Conservation (phyloP, 495 filamentous ascomycete species). For the Hypoxylon rickii region DNA sequence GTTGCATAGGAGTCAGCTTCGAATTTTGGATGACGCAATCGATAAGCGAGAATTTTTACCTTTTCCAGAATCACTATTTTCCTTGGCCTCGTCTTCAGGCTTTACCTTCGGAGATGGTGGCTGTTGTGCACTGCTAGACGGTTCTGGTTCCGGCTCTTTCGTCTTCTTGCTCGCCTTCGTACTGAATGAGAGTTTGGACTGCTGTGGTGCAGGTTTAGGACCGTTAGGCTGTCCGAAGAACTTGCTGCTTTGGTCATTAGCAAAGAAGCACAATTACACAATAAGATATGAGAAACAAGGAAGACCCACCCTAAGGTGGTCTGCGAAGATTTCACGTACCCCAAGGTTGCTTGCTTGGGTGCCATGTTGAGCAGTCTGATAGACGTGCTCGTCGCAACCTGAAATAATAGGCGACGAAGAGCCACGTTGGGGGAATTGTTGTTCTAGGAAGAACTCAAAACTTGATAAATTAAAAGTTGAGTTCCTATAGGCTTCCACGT, state of each 20-base stretch:
- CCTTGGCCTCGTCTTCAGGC: conserved; percentile 34
- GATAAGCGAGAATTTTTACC: conserved; percentile 28
- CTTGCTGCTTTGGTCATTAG: conserved; percentile 40
- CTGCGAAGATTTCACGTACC: conserved; percentile 86
- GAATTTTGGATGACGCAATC: background rate
- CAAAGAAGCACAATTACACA: background rate
- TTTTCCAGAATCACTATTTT: conserved; percentile 38
- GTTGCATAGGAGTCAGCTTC: conserved; percentile 1
- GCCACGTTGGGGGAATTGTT: conserved; percentile 19
- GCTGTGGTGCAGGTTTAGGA: conserved; percentile 61
- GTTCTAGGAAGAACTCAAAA: conserved; percentile 1
- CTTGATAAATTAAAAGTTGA: background rate
- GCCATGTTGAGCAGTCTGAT: conserved; percentile 48
- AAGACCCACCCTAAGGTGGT: conserved; percentile 79
- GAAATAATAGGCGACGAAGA: conserved; percentile 22
- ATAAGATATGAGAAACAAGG: no score
- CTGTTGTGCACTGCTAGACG: conserved; percentile 15
- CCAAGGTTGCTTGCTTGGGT: conserved; percentile 84
- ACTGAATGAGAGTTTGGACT: conserved; percentile 74
- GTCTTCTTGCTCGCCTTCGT: conserved; percentile 50
- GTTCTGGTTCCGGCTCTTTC: conserved; percentile 38
- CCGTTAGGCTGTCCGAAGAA: conserved; percentile 69
- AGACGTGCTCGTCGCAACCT: conserved; percentile 30
- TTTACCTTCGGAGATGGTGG: conserved; percentile 27
- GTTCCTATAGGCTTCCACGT: conserved; percentile 7